Conservation (phyloP, 352 stramenopile species). For the Nothophytophthora sp. region DNA sequence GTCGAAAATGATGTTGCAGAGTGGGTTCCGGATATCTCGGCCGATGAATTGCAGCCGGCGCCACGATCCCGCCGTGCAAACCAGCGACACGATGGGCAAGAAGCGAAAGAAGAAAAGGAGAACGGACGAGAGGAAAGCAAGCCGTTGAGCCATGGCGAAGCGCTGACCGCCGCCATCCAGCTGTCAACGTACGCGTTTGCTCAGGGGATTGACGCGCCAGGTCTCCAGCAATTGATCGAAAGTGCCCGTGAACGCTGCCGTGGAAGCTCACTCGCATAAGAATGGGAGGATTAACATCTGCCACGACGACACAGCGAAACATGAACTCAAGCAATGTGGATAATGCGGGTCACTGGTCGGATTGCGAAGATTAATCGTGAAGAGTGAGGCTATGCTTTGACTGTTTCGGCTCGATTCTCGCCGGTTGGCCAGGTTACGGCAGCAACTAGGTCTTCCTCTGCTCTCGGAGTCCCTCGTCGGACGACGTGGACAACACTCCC, state of each 20-base stretch:
- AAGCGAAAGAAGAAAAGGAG: not conserved
- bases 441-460: conserved; percentile 6
- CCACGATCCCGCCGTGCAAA: conserved; percentile 14
- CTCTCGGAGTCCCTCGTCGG: not conserved
- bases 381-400: too few relatives aligned
- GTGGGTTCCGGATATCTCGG: conserved; percentile 7
- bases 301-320: too few relatives aligned
- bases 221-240: conserved; percentile 11
- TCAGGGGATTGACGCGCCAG: conserved; percentile 15
- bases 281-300: too few relatives aligned
- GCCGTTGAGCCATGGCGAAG: conserved; percentile 10
- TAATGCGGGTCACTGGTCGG: not conserved
- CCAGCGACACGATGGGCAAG: not conserved
- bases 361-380: not conserved
- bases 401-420: too few relatives aligned
- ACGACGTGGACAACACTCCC: conserved; percentile 1
- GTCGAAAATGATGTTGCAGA: conserved; percentile 15
- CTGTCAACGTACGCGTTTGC: conserved; percentile 19
- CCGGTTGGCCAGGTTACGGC: conserved; percentile 2
- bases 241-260: conserved; percentile 8
- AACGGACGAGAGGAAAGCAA: not conserved
- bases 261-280: not conserved
- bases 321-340: too few relatives aligned
- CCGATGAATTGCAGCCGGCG: conserved; percentile 8
- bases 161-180: conserved; percentile 15